These are phyloP conservation scores for Arthrobotrys pseudoclavata DNA, from an alignment of 2,329 filamentous ascomycete genomes.

Conservation along the genomic window DNA sequence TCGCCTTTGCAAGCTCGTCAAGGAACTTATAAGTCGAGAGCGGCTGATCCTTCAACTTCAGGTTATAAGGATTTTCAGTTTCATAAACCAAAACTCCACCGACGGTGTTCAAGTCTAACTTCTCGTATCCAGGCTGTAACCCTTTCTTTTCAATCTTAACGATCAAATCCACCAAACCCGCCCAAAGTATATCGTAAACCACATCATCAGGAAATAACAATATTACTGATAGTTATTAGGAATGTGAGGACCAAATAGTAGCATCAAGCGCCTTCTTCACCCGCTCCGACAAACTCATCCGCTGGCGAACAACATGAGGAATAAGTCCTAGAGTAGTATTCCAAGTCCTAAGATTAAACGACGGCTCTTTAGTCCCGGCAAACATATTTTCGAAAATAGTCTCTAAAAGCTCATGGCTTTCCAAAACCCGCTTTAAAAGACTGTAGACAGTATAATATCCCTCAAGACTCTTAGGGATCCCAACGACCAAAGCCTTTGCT, in stretches of 20 bases:
- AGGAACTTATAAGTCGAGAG: conserved; percentile 11
- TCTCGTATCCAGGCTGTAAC: conserved; percentile 15
- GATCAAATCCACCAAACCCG: not conserved
- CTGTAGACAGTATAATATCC: not conserved
- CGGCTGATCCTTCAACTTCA: not conserved
- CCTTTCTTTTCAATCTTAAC: conserved; percentile 17
- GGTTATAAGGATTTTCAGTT: too few species aligned
- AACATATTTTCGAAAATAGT: not conserved
- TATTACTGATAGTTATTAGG: too few species aligned
- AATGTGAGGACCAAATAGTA: too few species aligned
- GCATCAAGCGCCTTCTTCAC: not conserved
- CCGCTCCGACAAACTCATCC: not conserved
- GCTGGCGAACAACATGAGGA: not conserved
- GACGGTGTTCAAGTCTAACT: not conserved
- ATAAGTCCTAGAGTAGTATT: not conserved
- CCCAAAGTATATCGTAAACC: conserved; percentile 19
- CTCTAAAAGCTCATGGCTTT: conserved; percentile 18
- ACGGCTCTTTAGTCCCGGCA: conserved; percentile 3
- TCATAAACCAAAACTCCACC: not conserved
- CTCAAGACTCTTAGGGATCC: not conserved
- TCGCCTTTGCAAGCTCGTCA: conserved; percentile 23
- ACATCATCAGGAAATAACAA: conserved; percentile 2
- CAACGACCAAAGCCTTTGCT: not conserved
- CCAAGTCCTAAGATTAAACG: conserved; percentile 2
- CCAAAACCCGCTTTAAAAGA: not conserved